Conservation (phyloP, 2,329 filamentous ascomycete species). For the Trichoderma semiorbis region DNA sequence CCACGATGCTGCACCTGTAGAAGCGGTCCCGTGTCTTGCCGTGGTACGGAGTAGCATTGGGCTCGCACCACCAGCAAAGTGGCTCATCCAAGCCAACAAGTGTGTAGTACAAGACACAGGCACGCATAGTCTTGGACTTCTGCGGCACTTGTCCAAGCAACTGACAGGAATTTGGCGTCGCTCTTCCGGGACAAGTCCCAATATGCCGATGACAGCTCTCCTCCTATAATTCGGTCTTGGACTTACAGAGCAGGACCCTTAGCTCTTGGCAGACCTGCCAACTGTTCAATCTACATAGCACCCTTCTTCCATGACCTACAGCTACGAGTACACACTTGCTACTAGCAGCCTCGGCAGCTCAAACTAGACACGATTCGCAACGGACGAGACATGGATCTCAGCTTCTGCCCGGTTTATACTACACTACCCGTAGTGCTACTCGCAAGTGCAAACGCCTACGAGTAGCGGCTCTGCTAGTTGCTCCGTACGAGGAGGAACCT, state of each 20-base stretch:
- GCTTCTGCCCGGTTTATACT: neutral
- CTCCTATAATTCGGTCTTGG: neutral
- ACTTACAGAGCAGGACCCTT: neutral
- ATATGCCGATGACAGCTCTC: neutral
- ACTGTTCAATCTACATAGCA: neutral
- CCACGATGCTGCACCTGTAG: neutral
- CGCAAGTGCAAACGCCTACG: neutral
- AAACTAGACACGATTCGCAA: neutral
- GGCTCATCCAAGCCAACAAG: neutral
- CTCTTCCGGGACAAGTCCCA: neutral
- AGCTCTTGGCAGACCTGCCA: neutral
- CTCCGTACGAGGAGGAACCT: neutral
- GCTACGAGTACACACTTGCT: neutral
- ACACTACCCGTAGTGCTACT: neutral
- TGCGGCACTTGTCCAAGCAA: neutral
- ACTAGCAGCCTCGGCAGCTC: conserved; percentile 1
- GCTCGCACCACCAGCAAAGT: neutral
- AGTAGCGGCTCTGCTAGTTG: neutral
- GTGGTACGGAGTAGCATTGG: neutral
- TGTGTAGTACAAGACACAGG: neutral
- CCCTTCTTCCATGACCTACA: neutral
- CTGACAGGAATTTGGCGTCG: conserved; percentile 5
- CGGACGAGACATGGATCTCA: neutral
- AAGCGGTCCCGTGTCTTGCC: conserved; percentile 15
- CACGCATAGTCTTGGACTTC: neutral